Conservation (phyloP, 2,329 filamentous ascomycete species). For the Fusarium burgessii region DNA sequence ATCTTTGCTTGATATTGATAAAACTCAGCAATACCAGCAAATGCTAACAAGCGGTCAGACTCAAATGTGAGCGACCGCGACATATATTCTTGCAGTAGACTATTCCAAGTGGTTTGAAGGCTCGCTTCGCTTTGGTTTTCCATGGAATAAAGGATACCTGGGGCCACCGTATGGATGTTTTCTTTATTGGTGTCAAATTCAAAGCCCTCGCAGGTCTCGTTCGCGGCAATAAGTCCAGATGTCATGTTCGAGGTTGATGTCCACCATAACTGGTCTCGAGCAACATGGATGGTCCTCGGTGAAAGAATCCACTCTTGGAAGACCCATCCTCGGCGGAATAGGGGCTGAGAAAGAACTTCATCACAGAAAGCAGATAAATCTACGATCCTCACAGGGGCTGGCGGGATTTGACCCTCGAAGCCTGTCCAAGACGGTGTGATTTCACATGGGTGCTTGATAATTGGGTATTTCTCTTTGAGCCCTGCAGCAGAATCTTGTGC, state of each 20-base stretch:
- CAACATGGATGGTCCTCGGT: constrained; percentile 28
- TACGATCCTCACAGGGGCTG: constrained; percentile 23
- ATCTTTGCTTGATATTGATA: constrained; percentile 20
- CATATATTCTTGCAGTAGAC: constrained; percentile 28
- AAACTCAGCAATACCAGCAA: constrained; percentile 29
- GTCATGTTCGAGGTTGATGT: constrained; percentile 28
- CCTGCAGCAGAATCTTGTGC: constrained; percentile 30
- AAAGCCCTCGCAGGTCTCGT: constrained; percentile 35
- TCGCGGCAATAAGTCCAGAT: constrained; percentile 19
- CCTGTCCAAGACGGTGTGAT: constrained; percentile 28
- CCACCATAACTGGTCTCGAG: constrained; percentile 39
- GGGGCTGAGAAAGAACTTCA: constrained; percentile 25
- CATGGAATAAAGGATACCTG: constrained; percentile 21
- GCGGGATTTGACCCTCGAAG: constrained; percentile 13
- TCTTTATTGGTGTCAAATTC: constrained; percentile 17
- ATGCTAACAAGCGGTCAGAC: constrained; percentile 32
- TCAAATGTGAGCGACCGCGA: constrained; percentile 33
- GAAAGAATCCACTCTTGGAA: constrained; percentile 39
- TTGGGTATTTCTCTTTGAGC: constrained; percentile 16
- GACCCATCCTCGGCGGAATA: constrained; percentile 36
- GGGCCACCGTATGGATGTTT: constrained; percentile 11
- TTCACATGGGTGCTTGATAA: constrained; percentile 31
- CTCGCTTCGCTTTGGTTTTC: not conserved
- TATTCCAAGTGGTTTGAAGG: constrained; percentile 14
- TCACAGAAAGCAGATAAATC: constrained; percentile 28